Base-by-base conservation (phyloP, 1,139 yeast species). In the Pichia inconspicua region DNA sequence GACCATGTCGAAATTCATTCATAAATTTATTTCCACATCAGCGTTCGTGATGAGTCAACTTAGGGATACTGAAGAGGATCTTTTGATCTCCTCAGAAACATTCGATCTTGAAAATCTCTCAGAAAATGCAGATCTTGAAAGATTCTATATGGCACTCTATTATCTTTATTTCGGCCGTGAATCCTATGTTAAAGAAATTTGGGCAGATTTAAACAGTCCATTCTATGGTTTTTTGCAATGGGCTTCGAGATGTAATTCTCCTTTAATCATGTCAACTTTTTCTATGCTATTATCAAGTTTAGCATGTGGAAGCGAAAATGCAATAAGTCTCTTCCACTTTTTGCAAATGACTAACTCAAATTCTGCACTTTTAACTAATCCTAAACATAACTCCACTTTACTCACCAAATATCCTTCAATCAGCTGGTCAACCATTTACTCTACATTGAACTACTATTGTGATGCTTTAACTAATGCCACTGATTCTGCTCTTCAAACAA, bases 31-130 rank as follows among this genome's bases (percentile, higher is more conserved):
- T 28, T 71, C 79, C 10, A 82, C 85, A 59, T 77, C 86, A 41
- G 95, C 97, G 1, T 82, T 87, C 50, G 71, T 90, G 15, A 71
- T 92, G 49, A 84, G 90, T 5, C 84, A 83, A 58, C 76, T 92
- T 61, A 77, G 94, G 56, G 87, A 87, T 56, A 78, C 80, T 14
- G 97, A 92, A 63, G 98, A 92, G 60, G 97, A 92, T 61, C 76
- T 80, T 40, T 66, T 83, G 48, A 65, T 86, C 48, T 78, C 87
- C 12, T 58, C 65, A 11, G 70, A 75, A 58, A 72, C 69, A 55
- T 58, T 73, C 40, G 70, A 74, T 56, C 65, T 73, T 49, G 84
- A 78, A 53, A 80, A 74, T 50, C 70, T 83, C 35, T 75, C 86
- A 2, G 78, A 82, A 19, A 81, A 85, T 53, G 84, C 92, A 1